A percentile compares a stretch with the other conserved stretches of the same genome.
phyloP scores from a whole-genome alignment of 2,329 filamentous ascomycete genomes.

The Nemania sp. region DNA sequence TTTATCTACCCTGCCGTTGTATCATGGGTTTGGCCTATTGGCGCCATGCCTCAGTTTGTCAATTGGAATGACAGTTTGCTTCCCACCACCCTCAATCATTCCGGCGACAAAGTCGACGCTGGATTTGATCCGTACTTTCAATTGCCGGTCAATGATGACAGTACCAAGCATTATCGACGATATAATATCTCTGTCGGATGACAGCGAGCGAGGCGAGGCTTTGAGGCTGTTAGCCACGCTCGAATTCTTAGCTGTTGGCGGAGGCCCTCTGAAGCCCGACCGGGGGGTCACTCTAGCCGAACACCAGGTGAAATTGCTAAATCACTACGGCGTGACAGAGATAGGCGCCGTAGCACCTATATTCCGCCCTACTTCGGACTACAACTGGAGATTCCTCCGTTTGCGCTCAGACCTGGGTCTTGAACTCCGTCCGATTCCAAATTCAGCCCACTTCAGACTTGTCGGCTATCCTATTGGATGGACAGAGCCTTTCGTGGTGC shows the following conservation, averaged over 20 bases:
- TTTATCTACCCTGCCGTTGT: conserved; percentile 43
- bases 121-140: conserved; percentile 31
- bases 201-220: neutral
- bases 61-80: conserved; percentile 38
- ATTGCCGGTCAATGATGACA: conserved; percentile 40
- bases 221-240: conserved; percentile 28
- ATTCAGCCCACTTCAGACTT: conserved; percentile 33
- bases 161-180: conserved; percentile 44
- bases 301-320: conserved; percentile 39
- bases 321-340: conserved; percentile 45
- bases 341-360: conserved; percentile 42
- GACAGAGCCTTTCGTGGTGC: conserved; percentile 37
- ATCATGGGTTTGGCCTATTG: conserved; percentile 42
- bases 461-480: conserved; percentile 39
- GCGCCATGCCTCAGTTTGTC: conserved; percentile 40
- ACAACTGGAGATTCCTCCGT: conserved; percentile 41
- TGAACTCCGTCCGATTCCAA: conserved; percentile 31
- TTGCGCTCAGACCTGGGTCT: conserved; percentile 41
- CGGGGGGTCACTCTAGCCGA: conserved; percentile 34
- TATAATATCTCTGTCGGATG: conserved; percentile 28
- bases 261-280: conserved; percentile 37
- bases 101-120: conserved; percentile 34
- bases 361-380: conserved; percentile 39
- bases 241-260: conserved; percentile 42
- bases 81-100: conserved; percentile 37